phyloP scores from a whole-genome alignment of 2,329 filamentous ascomycete species.

The Aspergillus sp. region DNA sequence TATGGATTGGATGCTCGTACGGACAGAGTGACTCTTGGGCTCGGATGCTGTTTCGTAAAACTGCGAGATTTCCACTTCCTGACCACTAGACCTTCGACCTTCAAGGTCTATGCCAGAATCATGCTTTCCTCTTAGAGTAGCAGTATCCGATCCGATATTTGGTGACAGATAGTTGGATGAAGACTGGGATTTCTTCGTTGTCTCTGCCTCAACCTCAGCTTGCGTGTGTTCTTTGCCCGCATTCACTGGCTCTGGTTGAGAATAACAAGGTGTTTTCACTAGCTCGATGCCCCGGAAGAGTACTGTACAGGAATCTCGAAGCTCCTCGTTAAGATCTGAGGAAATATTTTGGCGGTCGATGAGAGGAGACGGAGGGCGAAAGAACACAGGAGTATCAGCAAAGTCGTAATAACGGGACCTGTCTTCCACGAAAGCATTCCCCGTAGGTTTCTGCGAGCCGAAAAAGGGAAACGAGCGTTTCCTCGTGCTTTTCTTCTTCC shows the following conservation, averaged over 20 bases:
- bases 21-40: constrained; percentile 2
- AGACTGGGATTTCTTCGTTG: background rate
- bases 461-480: no score
- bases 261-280: constrained; percentile 7
- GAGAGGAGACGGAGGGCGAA: constrained; percentile 24
- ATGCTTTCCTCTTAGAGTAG: constrained; percentile 10
- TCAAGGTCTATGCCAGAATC: constrained; percentile 17
- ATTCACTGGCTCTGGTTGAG: background rate
- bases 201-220: constrained; percentile 3
- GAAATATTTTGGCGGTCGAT: constrained; percentile 30
- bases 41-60: constrained; percentile 1
- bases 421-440: no score
- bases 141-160: constrained; percentile 3
- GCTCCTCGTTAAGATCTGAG: constrained; percentile 27
- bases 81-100: constrained; percentile 13
- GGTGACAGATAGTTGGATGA: constrained; percentile 7
- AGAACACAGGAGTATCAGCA: no score
- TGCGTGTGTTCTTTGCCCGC: background rate
- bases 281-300: constrained; percentile 27
- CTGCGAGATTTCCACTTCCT: constrained; percentile 8
- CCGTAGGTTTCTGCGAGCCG: no score
- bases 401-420: no score
- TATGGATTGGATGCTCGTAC: background rate
- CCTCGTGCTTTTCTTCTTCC: no score
- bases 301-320: constrained; percentile 31